phyloP scores from a whole-genome alignment of 78 protist genomes.

The Dictyostelium capitatum region DNA sequence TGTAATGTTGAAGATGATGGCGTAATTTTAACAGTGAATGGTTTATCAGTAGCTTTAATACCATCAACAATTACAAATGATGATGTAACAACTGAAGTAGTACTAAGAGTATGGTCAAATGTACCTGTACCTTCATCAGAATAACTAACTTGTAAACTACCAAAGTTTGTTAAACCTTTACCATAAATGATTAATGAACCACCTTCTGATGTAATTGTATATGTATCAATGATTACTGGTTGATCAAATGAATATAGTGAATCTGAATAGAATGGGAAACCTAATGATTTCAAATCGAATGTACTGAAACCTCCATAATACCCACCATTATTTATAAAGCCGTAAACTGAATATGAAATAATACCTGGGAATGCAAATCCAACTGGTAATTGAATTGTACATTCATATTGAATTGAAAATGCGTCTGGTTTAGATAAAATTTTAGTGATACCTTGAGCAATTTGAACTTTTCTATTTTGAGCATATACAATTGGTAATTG shows the following conservation, averaged over 20 bases:
- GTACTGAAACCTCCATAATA: background rate
- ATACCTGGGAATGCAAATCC: background rate
- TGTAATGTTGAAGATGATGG: background rate
- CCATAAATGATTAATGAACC: background rate
- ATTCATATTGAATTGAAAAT: background rate
- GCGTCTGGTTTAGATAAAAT: background rate
- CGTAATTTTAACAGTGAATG: background rate
- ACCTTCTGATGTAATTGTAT: background rate
- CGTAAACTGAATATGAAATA: background rate
- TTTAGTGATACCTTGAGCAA: background rate
- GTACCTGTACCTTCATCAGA: background rate
- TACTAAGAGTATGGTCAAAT: background rate
- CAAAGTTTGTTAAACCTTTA: background rate
- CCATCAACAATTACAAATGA: background rate
- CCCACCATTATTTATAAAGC: conserved; percentile 1
- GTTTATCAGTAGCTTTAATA: background rate
- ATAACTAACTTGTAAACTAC: background rate
- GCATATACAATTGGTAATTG: background rate
- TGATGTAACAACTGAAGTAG: background rate
- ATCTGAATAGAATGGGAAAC: background rate
- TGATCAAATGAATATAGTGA: background rate
- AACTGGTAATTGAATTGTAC: background rate
- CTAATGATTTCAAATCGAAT: background rate
- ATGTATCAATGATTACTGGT: background rate
- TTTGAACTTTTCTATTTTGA: background rate